Base-by-base conservation (phyloP, 176 grass and related monocot genomes). In the Raddia guianensis region DNA sequence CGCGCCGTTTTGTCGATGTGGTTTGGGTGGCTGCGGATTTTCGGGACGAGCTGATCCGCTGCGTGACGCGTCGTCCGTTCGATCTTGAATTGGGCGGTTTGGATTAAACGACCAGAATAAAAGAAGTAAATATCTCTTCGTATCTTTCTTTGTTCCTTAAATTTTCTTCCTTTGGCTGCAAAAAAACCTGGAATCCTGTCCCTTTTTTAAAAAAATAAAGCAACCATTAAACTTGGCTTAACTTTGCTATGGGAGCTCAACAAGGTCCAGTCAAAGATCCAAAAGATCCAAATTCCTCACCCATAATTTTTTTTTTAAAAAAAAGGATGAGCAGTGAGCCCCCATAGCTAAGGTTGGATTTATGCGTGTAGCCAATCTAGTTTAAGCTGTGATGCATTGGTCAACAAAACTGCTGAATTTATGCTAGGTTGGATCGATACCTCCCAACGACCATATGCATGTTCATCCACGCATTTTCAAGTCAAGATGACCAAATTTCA, bases 21-120 rank as follows among this genome's bases (percentile, higher is more conserved):
- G 71, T 85, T 76, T 81, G 77, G 58, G 71, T 89, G 87, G 87
- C 70, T 70, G 40, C 44, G 32, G 56, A 82, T 63, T 35, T 21
- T 44, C 18, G 44, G 51, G 53, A 6, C 18, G 35, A n/a, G 8
- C 4, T 21, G 76, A 54, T 67, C 59, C 20, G 27, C 51, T 33
- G 0, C n/a, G 9, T 12, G 4, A 12, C 5, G 3, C 3, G 37
- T 49, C 9, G 20, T 14, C 35, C 2, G 55, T 43, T 46, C 33
- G 34, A 51, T 82, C 20, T 27, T 7, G 16, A 54, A 1, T 44
- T 27, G 11, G 66, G 67, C n/a, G 76, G 63, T 37, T 55, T 63
- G 14, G n/a, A 42, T 63, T 73, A 50, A 51, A 21, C 10, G 2
- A 19, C 16, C 16, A 3, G 5, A 35, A n/a, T 49, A 10, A 2